These are phyloP conservation scores for Chrysopogon serrulatus DNA, from an alignment of 176 grass and related monocot species.

Conservation along the genomic window DNA sequence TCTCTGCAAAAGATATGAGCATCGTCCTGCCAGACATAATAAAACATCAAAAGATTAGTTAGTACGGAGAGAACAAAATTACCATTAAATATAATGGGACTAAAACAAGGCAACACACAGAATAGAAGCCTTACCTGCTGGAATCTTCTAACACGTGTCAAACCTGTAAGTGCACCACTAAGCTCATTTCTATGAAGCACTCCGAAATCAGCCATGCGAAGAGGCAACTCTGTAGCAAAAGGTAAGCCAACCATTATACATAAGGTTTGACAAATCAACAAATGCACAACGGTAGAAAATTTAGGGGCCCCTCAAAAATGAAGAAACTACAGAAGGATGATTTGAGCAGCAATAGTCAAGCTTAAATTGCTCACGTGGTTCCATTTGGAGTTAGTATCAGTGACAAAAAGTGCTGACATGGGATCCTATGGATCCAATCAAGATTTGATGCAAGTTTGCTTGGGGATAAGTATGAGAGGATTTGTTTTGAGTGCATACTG, in stretches of 20 bases:
- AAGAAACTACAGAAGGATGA: neutral
- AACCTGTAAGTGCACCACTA: conserved; percentile 95
- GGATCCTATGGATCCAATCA: neutral
- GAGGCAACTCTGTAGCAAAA: conserved; percentile 69
- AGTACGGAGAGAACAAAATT: neutral
- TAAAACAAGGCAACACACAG: neutral
- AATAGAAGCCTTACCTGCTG: conserved; percentile 69
- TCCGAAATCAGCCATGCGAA: conserved; percentile 95
- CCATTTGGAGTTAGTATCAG: neutral
- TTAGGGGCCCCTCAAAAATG: neutral
- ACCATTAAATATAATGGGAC: neutral
- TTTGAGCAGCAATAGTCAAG: neutral
- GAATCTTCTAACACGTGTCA: conserved; percentile 99
- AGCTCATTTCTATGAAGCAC: conserved; percentile 94
- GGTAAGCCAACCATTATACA: neutral
- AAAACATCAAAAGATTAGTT: neutral
- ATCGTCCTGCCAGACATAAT: conserved; percentile 66
- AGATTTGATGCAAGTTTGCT: neutral
- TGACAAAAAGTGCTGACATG: neutral
- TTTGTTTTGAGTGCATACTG: neutral
- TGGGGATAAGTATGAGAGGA: neutral
- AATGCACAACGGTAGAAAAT: neutral
- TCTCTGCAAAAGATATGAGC: conserved; percentile 97
- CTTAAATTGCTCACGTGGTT: neutral
- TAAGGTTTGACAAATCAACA: neutral